These are phyloP conservation scores for Candida parachauliodes DNA, from an alignment of 805 yeast species.

Conservation along the genomic window DNA sequence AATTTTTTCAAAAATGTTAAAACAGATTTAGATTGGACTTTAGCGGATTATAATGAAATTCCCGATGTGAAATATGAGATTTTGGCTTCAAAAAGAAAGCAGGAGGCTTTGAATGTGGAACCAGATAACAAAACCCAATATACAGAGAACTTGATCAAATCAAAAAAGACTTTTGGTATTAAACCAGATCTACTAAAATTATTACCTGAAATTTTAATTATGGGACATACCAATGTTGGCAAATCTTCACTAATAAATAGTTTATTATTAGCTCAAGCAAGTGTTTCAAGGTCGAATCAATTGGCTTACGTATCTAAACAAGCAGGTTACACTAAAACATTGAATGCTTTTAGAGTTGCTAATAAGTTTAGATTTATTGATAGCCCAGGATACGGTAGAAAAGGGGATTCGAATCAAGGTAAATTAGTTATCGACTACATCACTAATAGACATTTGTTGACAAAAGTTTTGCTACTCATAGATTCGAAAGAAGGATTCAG, in stretches of 20 bases:
- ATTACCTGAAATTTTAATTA: slow-evolving; percentile 67
- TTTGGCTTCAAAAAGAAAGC: slow-evolving; percentile 14
- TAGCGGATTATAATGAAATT: slow-evolving; percentile 47
- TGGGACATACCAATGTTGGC: slow-evolving; percentile 86
- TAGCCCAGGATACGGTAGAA: slow-evolving; percentile 87
- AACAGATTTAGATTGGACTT: slow-evolving; percentile 58
- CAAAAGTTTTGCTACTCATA: slow-evolving; percentile 58
- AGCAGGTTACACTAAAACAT: slow-evolving; percentile 59
- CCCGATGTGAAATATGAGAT: slow-evolving; percentile 50
- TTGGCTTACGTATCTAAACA: slow-evolving; percentile 51
- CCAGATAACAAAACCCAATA: slow-evolving; percentile 21
- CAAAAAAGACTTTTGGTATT: slow-evolving; percentile 28
- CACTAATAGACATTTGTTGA: slow-evolving; percentile 47
- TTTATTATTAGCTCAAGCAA: slow-evolving; percentile 40
- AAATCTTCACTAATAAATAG: slow-evolving; percentile 75
- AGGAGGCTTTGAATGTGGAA: slow-evolving; percentile 17
- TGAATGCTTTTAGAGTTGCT: slow-evolving; percentile 70
- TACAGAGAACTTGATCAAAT: slow-evolving; percentile 14
- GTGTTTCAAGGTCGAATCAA: slow-evolving; percentile 20
- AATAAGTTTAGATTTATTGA: slow-evolving; percentile 67
- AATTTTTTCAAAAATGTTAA: slow-evolving; percentile 42
- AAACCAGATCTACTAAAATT: slow-evolving; percentile 28
- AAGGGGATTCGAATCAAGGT: slow-evolving; percentile 68
- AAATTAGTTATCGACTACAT: slow-evolving; percentile 62
- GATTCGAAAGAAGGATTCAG: slow-evolving; percentile 60